phyloP scores from a whole-genome alignment of 1,139 yeast species.

The Geotrichum histeridarum region DNA sequence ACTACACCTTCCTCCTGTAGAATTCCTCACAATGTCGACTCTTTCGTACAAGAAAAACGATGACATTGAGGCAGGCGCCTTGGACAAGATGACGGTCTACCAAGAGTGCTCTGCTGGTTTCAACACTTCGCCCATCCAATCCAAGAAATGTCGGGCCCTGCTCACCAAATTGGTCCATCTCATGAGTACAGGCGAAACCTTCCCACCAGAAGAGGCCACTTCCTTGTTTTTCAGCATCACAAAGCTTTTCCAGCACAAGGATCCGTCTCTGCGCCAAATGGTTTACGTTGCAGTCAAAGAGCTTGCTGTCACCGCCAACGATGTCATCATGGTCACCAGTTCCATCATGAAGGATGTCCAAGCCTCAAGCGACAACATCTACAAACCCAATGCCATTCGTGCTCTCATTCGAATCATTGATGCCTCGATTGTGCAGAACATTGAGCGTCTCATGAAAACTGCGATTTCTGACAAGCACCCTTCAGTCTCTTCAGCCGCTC shows the following conservation, averaged over 20 bases:
- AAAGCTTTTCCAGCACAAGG: conserved; percentile 89
- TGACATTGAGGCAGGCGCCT: conserved; percentile 62
- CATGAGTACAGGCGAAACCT: conserved; percentile 77
- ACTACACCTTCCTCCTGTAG: not conserved
- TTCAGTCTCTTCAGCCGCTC: conserved; percentile 83
- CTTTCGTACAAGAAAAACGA: conserved; percentile 79
- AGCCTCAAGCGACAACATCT: conserved; percentile 68
- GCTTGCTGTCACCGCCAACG: conserved; percentile 76
- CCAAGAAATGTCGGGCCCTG: conserved; percentile 76
- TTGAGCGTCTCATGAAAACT: conserved; percentile 87
- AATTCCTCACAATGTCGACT: conserved; percentile 54
- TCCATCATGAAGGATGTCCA: conserved; percentile 97
- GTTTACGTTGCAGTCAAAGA: conserved; percentile 93
- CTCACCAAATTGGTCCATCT: conserved; percentile 63
- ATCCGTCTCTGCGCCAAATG: conserved; percentile 84
- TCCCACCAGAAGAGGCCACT: conserved; percentile 87
- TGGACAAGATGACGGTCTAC: conserved; percentile 95
- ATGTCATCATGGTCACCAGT: conserved; percentile 94
- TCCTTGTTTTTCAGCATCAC: conserved; percentile 89
- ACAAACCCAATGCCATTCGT: conserved; percentile 92
- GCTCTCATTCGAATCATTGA: conserved; percentile 87
- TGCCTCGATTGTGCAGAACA: conserved; percentile 86
- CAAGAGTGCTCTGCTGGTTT: conserved; percentile 93
- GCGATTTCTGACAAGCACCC: conserved; percentile 92
- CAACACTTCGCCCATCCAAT: conserved; percentile 86